Percentiles rank a stretch among this genome's conserved stretches.
phyloP scores from a whole-genome alignment of 805 yeast genomes.

The Candida dajiaensis region DNA sequence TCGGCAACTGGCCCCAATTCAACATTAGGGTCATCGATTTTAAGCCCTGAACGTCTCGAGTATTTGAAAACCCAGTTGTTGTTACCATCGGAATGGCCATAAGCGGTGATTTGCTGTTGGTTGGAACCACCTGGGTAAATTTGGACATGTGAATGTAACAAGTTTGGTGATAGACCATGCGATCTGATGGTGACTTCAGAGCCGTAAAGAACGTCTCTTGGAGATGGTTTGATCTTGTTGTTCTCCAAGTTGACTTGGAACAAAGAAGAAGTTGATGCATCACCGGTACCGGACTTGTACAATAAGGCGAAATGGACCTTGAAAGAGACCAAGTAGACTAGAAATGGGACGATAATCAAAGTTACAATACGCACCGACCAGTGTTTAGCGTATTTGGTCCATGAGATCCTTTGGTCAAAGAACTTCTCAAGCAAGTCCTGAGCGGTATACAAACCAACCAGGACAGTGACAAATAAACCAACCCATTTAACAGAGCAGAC shows the following conservation, averaged over 20 bases:
- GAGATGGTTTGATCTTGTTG: conserved; percentile 57
- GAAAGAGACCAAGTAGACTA: conserved; percentile 67
- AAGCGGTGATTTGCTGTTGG: conserved; percentile 77
- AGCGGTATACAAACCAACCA: conserved; percentile 54
- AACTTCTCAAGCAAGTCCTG: conserved; percentile 45
- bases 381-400: conserved; percentile 43
- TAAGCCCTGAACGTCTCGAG: conserved; percentile 34
- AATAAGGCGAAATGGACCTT: conserved; percentile 75
- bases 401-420: conserved; percentile 25
- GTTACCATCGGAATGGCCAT: conserved; percentile 68
- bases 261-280: conserved; percentile 82
- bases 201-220: conserved; percentile 60
- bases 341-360: conserved; percentile 65
- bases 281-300: conserved; percentile 85
- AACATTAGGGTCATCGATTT: conserved; percentile 24
- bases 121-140: conserved; percentile 69
- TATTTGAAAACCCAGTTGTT: conserved; percentile 65
- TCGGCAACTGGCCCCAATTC: conserved; percentile 33
- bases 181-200: conserved; percentile 43
- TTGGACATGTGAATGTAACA: conserved; percentile 83
- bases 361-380: conserved; percentile 66
- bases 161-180: conserved; percentile 68
- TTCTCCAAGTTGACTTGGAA: conserved; percentile 83
- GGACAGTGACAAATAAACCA: conserved; percentile 60
- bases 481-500: conserved; percentile 87